Evolutionary conservation across 2,329 filamentous ascomycete genomes (phyloP), one percentile per base, ranked within the genome.

Genomic region (Venturia pyrina): DNA sequence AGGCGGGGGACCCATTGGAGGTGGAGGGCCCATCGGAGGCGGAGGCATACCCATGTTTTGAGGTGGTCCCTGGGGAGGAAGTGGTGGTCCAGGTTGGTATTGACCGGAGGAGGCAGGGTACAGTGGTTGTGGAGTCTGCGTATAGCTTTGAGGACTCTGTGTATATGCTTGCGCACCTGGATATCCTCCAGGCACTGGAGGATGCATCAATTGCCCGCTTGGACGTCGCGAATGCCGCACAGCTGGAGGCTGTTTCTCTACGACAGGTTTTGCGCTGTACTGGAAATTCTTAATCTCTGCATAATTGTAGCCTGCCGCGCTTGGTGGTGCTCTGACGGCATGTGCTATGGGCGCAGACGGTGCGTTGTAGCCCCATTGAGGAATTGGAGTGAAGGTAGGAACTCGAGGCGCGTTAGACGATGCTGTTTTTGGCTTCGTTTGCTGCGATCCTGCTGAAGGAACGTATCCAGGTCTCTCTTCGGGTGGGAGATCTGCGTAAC

Each of bases 221-320:
- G 67, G 66, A 19, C 70, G 67, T 15, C 41, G 50, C 63, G 53
- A 41, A 48, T 65, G 53, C 40, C 32, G n/a, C 15, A 66, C 60
- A 32, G 65, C 44, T 32, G 62, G 65, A 21, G 61, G 65, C 41
- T 66, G 50, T 15, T 11, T 40, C 41, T 43, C 11, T 43, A 65
- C 66, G 32, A 77, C 72, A 19, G 76, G 77, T 66, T 75, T 76
- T 41, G 77, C 70, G n/a, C 73, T 79, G 69, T 79, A 81, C 10
- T 73, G 78, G 65, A 80, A 74, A 43, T 76, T 75, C 2, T 78
- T 77, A 24, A 75, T 67, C 24, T 71, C 71, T 15, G 78, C 76
- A 70, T 81, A 81, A 68, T 78, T 74, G 67, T 73, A 75, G 21
- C 60, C 68, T 24, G 37, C 57, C n/a, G 43, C 64, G 21, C 34